phyloP scores from a whole-genome alignment of 768 basidiomycete species.

The Kwoniella mangroviensis region DNA sequence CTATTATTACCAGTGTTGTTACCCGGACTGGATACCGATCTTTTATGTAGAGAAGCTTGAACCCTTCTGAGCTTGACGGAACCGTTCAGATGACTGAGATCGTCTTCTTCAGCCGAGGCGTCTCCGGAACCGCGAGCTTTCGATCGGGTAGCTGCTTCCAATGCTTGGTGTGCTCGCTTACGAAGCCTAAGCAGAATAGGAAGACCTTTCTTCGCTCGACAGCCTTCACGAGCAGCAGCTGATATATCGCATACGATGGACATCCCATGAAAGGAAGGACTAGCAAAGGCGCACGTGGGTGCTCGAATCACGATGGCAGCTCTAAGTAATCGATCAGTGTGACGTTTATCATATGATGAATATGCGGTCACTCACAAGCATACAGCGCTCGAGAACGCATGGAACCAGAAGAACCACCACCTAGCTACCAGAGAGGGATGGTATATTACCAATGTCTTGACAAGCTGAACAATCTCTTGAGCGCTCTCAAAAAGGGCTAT shows the following conservation, averaged over 20 bases:
- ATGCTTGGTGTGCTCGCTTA: slow-evolving; percentile 46
- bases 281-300: slow-evolving; percentile 50
- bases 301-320: slow-evolving; percentile 53
- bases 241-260: slow-evolving; percentile 55
- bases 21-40: slow-evolving; percentile 16
- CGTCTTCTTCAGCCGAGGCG: slow-evolving; percentile 45
- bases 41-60: slow-evolving; percentile 17
- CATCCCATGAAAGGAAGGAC: slow-evolving; percentile 51
- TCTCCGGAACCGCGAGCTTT: slow-evolving; percentile 4
- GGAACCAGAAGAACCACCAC: slow-evolving; percentile 54
- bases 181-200: slow-evolving; percentile 50
- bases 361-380: slow-evolving; percentile 45
- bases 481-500: slow-evolving; percentile 51
- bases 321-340: slow-evolving; percentile 26
- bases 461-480: slow-evolving; percentile 54
- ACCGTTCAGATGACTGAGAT: slow-evolving; percentile 50
- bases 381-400: slow-evolving; percentile 53
- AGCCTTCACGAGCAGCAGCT: slow-evolving; percentile 48
- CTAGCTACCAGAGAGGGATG: slow-evolving; percentile 53
- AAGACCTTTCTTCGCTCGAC: slow-evolving; percentile 54
- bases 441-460: slow-evolving; percentile 53
- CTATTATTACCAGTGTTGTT: not conserved
- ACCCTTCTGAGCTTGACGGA: slow-evolving; percentile 43
- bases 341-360: not conserved
- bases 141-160: slow-evolving; percentile 28